These are phyloP conservation scores for Arbutus unedo DNA, from an alignment of 148 eudicot species.

Conservation along the genomic window DNA sequence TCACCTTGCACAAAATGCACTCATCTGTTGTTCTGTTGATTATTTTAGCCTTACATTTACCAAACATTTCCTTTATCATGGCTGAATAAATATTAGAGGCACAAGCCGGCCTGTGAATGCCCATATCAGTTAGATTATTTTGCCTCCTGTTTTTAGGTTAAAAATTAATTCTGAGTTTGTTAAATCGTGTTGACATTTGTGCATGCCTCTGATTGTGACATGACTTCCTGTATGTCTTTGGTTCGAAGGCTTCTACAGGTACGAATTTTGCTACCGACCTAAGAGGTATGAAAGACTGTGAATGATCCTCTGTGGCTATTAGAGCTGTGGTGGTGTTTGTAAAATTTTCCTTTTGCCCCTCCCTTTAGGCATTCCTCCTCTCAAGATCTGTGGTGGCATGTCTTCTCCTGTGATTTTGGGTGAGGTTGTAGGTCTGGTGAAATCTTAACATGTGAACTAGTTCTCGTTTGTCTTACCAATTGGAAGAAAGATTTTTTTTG, in stretches of 20 bases:
- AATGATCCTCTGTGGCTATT: conserved; percentile 2
- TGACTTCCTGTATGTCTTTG: conserved; percentile 13
- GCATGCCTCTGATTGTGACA: conserved; percentile 14
- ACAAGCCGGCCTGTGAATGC: background rate
- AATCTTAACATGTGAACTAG: background rate
- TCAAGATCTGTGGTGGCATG: background rate
- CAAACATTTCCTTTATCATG: background rate
- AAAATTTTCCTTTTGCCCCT: background rate
- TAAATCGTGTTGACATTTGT: background rate
- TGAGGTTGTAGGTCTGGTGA: background rate
- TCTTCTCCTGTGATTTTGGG: background rate
- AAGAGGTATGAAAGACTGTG: conserved; percentile 7
- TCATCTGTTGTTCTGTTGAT: background rate
- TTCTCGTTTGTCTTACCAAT: background rate
- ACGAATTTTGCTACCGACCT: background rate
- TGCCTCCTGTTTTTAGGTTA: background rate
- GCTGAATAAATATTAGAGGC: background rate
- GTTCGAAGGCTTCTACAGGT: conserved; percentile 18
- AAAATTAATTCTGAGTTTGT: background rate
- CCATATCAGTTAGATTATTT: background rate
- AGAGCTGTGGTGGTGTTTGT: background rate
- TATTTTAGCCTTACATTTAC: background rate
- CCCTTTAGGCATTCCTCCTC: background rate
- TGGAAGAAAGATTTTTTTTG: background rate
- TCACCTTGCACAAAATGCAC: background rate